Percentiles rank a stretch among this genome's conserved stretches.
These are phyloP conservation scores for Mortierella sp. DNA, from an alignment of 371 early-diverging fungal genomes.

Conservation along the genomic window DNA sequence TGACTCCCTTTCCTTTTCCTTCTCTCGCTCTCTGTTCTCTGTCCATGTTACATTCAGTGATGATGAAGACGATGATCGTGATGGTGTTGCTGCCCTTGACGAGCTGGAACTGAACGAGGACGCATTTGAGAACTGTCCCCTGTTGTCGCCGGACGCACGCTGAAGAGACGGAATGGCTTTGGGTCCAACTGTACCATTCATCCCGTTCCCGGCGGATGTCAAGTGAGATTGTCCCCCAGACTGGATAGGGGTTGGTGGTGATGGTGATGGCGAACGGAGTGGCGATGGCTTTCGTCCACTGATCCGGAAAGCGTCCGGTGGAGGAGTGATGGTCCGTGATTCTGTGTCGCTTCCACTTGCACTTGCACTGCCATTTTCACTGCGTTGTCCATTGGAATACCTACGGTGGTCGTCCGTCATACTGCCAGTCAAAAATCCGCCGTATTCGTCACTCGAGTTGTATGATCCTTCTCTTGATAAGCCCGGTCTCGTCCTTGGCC, in stretches of 20 bases:
- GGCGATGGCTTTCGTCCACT: conserved; percentile 13
- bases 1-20: not conserved
- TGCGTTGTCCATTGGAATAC: conserved; percentile 5
- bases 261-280: conserved; percentile 15
- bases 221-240: not conserved
- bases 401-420: conserved; percentile 8
- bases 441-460: conserved; percentile 10
- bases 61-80: conserved; percentile 48
- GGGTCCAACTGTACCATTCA: conserved; percentile 4
- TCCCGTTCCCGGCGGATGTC: not conserved
- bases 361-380: conserved; percentile 11
- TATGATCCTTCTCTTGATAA: conserved; percentile 28
- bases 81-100: conserved; percentile 32
- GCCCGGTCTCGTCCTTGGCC: conserved; percentile 18
- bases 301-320: conserved; percentile 14
- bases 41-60: conserved; percentile 38
- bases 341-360: conserved; percentile 42
- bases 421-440: conserved; percentile 5
- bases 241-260: too few relatives aligned
- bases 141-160: not conserved
- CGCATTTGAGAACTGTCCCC: conserved; percentile 21
- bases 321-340: conserved; percentile 27
- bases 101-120: conserved; percentile 39
- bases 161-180: conserved; percentile 26
- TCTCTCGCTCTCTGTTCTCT: conserved; percentile 7